Percentiles rank a stretch among this genome's conserved stretches.
These are phyloP conservation scores for Eremomyces bilateralis DNA, from an alignment of 495 filamentous ascomycete species.

Conservation along the genomic window DNA sequence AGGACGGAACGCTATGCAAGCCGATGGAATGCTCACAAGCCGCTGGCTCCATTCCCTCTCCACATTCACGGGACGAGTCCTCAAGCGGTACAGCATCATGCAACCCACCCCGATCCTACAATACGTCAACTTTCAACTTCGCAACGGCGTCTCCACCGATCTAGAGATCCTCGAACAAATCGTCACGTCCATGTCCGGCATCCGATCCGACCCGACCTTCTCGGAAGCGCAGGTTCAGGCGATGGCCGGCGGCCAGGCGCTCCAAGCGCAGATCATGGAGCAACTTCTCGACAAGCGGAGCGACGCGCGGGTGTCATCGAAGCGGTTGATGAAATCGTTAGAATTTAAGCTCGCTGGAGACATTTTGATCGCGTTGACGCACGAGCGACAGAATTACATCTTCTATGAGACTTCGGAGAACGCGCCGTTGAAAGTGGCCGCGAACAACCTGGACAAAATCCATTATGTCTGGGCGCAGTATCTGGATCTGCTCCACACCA, in stretches of 20 bases:
- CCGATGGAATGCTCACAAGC: slow-evolving; percentile 67
- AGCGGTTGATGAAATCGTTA: slow-evolving; percentile 56
- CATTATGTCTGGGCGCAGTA: slow-evolving; percentile 70
- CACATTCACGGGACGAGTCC: slow-evolving; percentile 68
- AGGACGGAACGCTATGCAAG: slow-evolving; percentile 55
- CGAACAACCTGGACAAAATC: slow-evolving; percentile 73
- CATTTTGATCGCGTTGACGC: slow-evolving; percentile 64
- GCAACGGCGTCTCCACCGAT: slow-evolving; percentile 59
- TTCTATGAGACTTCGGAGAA: slow-evolving; percentile 42
- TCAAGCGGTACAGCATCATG: slow-evolving; percentile 63
- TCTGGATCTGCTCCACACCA: slow-evolving; percentile 66
- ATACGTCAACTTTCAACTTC: slow-evolving; percentile 70
- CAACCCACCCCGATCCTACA: slow-evolving; percentile 68
- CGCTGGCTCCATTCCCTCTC: slow-evolving; percentile 73
- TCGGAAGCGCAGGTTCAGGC: slow-evolving; percentile 69
- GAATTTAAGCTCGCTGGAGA: slow-evolving; percentile 23
- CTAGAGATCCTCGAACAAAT: slow-evolving; percentile 75
- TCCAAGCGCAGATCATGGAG: slow-evolving; percentile 58
- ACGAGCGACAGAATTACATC: slow-evolving; percentile 62
- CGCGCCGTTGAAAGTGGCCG: slow-evolving; percentile 59
- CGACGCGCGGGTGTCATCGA: slow-evolving; percentile 41
- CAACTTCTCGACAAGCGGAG: slow-evolving; percentile 36
- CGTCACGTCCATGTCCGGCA: slow-evolving; percentile 77
- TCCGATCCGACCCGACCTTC: slow-evolving; percentile 62
- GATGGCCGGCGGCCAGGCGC: slow-evolving; percentile 63